phyloP scores from a whole-genome alignment of 2,329 filamentous ascomycete genomes.

The Ramichloridium luteum region DNA sequence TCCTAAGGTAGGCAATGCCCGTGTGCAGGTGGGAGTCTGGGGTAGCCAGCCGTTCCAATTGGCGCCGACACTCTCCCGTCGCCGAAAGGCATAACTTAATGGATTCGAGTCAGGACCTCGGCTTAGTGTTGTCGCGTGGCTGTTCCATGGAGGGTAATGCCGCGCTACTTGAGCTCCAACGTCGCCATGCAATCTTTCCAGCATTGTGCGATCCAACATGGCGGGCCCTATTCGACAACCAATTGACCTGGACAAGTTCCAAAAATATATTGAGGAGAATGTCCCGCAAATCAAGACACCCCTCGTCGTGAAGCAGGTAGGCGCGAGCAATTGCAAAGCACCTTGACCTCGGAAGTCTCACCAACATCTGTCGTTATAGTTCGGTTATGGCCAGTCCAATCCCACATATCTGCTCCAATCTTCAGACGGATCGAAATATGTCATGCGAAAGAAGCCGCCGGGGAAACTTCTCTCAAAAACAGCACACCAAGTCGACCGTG shows the following conservation, averaged over 20 bases:
- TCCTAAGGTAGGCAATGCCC: no score
- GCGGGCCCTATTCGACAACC: conserved; percentile 81
- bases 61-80: no score
- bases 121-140: no score
- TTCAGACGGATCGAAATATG: conserved; percentile 57
- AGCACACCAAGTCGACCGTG: conserved; percentile 91
- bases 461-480: conserved; percentile 85
- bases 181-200: no score
- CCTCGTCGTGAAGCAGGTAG: conserved; percentile 77
- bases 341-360: background rate
- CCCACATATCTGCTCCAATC: conserved; percentile 87
- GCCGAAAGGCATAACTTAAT: no score
- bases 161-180: no score
- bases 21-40: no score
- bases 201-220: no score
- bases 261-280: conserved; percentile 62
- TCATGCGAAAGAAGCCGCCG: conserved; percentile 97
- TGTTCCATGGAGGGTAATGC: no score
- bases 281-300: conserved; percentile 78
- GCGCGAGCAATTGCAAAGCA: conserved; percentile 1
- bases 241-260: conserved; percentile 69
- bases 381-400: conserved; percentile 94
- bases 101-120: no score
- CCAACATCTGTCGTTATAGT: conserved; percentile 41
- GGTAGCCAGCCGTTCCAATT: no score